Conservation (phyloP, 2,329 filamentous ascomycete genomes). For the Zymoseptoria pseudotritici region DNA sequence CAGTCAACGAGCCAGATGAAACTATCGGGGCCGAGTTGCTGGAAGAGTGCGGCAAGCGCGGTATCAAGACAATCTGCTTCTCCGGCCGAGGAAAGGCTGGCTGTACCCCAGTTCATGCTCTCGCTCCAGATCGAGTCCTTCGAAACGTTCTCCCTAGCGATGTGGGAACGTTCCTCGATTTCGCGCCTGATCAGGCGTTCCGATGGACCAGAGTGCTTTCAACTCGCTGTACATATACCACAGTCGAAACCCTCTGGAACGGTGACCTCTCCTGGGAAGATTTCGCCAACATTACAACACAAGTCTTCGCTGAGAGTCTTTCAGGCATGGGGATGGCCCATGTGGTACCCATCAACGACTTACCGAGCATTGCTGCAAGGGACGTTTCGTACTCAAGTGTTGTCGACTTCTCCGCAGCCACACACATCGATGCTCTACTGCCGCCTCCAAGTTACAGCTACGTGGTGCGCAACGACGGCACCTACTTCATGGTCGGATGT, state of each 20-base stretch:
- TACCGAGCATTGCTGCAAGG: constrained; percentile 2
- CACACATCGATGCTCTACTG: constrained; percentile 3
- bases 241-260: constrained; percentile 1
- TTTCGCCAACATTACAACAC: constrained; percentile 2
- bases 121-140: constrained; percentile 1
- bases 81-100: constrained; percentile 2
- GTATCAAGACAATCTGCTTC: constrained; percentile 4
- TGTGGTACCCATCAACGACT: neutral
- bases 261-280: neutral
- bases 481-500: constrained; percentile 15
- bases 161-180: constrained; percentile 6
- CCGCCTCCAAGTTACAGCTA: constrained; percentile 2
- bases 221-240: constrained; percentile 1
- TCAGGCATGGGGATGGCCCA: neutral
- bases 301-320: constrained; percentile 2
- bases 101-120: constrained; percentile 1
- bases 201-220: constrained; percentile 3
- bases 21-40: constrained; percentile 4
- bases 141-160: constrained; percentile 2
- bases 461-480: constrained; percentile 3
- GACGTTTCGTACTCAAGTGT: constrained; percentile 4
- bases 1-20: constrained; percentile 5
- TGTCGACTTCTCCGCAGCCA: constrained; percentile 4
- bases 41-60: neutral
- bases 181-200: constrained; percentile 1